Base-by-base conservation (phyloP, 805 yeast species). In the Saccharomyces kudriavzevii region DNA sequence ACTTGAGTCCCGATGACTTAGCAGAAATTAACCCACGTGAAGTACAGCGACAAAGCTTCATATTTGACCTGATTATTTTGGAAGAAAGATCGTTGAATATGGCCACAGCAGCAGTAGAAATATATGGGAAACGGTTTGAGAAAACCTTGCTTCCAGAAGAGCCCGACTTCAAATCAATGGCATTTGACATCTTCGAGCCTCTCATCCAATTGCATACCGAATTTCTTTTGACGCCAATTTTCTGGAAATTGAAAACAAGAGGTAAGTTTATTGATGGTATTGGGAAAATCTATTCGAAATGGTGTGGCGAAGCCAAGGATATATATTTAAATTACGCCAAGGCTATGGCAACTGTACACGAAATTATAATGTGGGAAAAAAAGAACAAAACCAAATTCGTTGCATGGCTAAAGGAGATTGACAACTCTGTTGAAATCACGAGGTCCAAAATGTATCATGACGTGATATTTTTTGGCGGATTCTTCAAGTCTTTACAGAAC, bases 71-170 rank as follows among this genome's bases (percentile, higher is more conserved):
- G 49, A 80, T 89, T 28, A 75, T 82, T 53, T 78, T 82, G 48
- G 96, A 88, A 58, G 88, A 85, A 60, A 77, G 81, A 17, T 85
- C 85, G 51, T 77, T 87, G 25, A 82, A 80, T 49, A 77, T 88
- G 62, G 84, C 90, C 1, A 76, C 77, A 56, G 80, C 85, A 2
- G 84, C 87, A 51, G 73, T 85, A 2, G 79, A 79, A 35, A 78
- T 79, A 6, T 82, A 78, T 56, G 84, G 86, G 1, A 66, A 68
- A 49, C 64, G 66, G 13, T 71, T 72, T 28, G 64, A 68, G 14
- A 77, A 81, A 1, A 70, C 74, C 9, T 61, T 82, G 4, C 65
- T 82, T 52, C 75, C 77, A 8, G 70, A 77, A 50, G 79, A 78
- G 48, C 76, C 77, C n/a, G 74, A 78, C 45, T 85, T 87, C 62